Conservation (phyloP, 441 rosid genomes). For the Populus hybrid region DNA sequence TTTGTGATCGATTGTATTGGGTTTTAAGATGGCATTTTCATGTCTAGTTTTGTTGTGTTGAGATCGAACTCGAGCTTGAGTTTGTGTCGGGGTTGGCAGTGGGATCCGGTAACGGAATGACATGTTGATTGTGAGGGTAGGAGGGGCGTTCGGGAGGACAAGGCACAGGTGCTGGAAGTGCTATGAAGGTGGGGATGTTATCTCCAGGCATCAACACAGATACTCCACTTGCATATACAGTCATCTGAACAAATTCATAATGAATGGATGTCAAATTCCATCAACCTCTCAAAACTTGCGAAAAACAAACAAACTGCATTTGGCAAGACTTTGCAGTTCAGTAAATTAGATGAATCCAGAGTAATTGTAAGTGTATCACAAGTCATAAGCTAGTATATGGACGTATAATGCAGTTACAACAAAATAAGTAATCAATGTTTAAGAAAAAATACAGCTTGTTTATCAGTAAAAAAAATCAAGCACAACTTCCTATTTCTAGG, state of each 20-base stretch:
- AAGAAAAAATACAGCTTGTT: no score
- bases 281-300: not conserved
- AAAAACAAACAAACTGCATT: not conserved
- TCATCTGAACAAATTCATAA: constrained; percentile 50
- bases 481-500: not conserved
- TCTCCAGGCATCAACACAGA: constrained; percentile 98
- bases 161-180: constrained; percentile 64
- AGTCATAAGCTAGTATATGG: not conserved
- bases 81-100: constrained; percentile 2
- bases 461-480: not conserved
- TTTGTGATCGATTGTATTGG: not conserved
- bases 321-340: not conserved
- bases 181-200: constrained; percentile 80
- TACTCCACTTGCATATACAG: constrained; percentile 69
- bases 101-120: constrained; percentile 18
- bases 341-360: not conserved
- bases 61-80: constrained; percentile 30
- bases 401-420: no score
- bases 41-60: constrained; percentile 32
- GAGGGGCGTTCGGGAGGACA: constrained; percentile 34
- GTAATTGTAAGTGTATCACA: no score
- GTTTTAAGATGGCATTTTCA: not conserved
- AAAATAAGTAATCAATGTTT: no score
- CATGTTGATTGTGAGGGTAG: constrained; percentile 36
- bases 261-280: not conserved